Evolutionary conservation across 225 moss, liverwort and hornwort species (phyloP).

Genomic region (Pseudoscleropodium purum): DNA sequence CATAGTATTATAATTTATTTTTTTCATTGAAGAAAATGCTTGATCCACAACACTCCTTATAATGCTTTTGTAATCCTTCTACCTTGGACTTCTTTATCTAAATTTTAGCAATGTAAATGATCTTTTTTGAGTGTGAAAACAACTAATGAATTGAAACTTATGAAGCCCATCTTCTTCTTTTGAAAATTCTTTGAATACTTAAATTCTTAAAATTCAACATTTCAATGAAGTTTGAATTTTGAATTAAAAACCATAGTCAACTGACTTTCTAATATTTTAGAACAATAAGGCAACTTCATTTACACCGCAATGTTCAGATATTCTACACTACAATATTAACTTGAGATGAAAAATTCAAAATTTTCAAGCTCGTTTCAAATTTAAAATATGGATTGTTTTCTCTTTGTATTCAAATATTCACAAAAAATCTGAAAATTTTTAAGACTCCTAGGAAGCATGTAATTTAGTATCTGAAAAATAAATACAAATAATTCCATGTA

Average conservation of each 20-base stretch:
- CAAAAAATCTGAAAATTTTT: background rate
- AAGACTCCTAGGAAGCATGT: background rate
- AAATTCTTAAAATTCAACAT: background rate
- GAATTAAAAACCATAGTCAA: background rate
- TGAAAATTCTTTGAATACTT: background rate
- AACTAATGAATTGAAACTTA: background rate
- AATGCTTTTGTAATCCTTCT: background rate
- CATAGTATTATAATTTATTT: too few relatives aligned
- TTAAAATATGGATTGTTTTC: too few relatives aligned
- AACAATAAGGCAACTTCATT: background rate
- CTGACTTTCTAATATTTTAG: background rate
- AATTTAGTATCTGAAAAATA: background rate
- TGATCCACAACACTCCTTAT: fast-evolving
- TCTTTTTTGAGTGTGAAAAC: background rate
- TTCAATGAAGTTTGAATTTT: background rate
- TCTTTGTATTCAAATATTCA: background rate
- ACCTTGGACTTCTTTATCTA: background rate
- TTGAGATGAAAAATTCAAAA: background rate
- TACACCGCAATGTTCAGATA: background rate
- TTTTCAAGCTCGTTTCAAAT: background rate
- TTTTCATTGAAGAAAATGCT: background rate
- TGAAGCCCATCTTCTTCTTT: background rate
- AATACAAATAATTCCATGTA: background rate
- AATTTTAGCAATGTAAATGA: background rate
- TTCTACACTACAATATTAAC: background rate